These are phyloP conservation scores for Cardamine chenopodiifolia DNA, from an alignment of 345 rosid genomes.

Conservation along the genomic window DNA sequence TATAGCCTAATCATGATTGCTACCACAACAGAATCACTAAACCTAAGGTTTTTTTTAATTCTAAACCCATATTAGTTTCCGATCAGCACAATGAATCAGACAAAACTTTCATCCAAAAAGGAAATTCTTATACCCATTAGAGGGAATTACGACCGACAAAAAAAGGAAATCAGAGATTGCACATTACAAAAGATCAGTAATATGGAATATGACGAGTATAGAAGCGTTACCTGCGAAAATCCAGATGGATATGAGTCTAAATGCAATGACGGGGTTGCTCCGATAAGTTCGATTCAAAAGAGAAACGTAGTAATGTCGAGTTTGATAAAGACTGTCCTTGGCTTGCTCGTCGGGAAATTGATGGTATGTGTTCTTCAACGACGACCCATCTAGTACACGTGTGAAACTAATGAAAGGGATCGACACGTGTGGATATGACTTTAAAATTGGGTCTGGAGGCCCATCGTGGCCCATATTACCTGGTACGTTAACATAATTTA, in stretches of 20 bases:
- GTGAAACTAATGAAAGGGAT: background rate
- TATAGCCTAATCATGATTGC: background rate
- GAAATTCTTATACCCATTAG: background rate
- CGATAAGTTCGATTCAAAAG: background rate
- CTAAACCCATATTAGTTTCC: background rate
- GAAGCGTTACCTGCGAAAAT: slow-evolving; percentile 27
- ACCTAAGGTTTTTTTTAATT: background rate
- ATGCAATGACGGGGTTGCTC: slow-evolving; percentile 5
- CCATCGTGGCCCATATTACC: slow-evolving; percentile 14
- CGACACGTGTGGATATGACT: slow-evolving; percentile 16
- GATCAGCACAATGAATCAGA: slow-evolving; percentile 5
- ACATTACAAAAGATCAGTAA: background rate
- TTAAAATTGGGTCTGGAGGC: slow-evolving; percentile 16
- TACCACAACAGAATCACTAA: slow-evolving; percentile 2
- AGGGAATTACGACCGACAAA: background rate
- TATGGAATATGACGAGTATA: background rate
- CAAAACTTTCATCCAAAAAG: background rate
- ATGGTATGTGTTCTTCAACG: slow-evolving; percentile 21
- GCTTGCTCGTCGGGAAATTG: slow-evolving; percentile 18
- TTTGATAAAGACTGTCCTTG: slow-evolving; percentile 2
- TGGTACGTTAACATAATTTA: background rate
- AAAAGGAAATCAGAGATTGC: background rate
- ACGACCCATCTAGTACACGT: slow-evolving; percentile 12
- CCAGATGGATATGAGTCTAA: slow-evolving; percentile 4
- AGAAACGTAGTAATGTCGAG: background rate